Conservation (phyloP, 2,329 filamentous ascomycete species). For the Knoxdaviesia capensis region DNA sequence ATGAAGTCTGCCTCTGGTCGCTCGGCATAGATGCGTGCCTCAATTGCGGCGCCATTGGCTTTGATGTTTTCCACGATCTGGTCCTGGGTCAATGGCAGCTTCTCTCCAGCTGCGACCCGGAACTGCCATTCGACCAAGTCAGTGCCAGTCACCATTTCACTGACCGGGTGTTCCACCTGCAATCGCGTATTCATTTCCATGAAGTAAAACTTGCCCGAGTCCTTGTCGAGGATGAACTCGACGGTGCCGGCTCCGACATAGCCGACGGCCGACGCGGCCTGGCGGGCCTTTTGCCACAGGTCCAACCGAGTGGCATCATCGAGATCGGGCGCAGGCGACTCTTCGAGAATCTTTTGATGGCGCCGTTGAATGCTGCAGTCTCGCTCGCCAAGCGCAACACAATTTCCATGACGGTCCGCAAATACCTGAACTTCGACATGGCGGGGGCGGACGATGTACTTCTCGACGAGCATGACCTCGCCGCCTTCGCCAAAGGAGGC, state of each 20-base stretch:
- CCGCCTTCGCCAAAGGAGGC: constrained; percentile 65
- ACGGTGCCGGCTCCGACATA: constrained; percentile 83
- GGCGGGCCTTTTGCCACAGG: constrained; percentile 45
- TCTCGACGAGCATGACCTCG: constrained; percentile 69
- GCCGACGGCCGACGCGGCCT: constrained; percentile 52
- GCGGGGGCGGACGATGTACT: constrained; percentile 57
- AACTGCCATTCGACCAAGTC: constrained; percentile 93
- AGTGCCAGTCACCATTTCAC: constrained; percentile 44
- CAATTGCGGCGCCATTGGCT: constrained; percentile 67
- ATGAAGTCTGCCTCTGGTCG: constrained; percentile 84
- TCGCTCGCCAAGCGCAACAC: constrained; percentile 67
- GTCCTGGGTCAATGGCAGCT: constrained; percentile 32
- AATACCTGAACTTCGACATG: constrained; percentile 88
- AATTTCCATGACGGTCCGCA: constrained; percentile 60
- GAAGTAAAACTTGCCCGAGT: constrained; percentile 62
- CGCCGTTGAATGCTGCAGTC: constrained; percentile 76
- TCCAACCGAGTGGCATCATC: constrained; percentile 36
- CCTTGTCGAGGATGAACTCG: constrained; percentile 76
- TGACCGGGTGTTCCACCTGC: constrained; percentile 94
- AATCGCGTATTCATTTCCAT: constrained; percentile 75
- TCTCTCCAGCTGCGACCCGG: constrained; percentile 42
- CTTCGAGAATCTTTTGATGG: constrained; percentile 83
- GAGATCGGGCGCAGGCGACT: constrained; percentile 59
- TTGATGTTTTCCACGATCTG: constrained; percentile 58
- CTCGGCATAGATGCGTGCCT: constrained; percentile 92